Conservation (phyloP, 495 filamentous ascomycete genomes). For the Durotheca rogersii region DNA sequence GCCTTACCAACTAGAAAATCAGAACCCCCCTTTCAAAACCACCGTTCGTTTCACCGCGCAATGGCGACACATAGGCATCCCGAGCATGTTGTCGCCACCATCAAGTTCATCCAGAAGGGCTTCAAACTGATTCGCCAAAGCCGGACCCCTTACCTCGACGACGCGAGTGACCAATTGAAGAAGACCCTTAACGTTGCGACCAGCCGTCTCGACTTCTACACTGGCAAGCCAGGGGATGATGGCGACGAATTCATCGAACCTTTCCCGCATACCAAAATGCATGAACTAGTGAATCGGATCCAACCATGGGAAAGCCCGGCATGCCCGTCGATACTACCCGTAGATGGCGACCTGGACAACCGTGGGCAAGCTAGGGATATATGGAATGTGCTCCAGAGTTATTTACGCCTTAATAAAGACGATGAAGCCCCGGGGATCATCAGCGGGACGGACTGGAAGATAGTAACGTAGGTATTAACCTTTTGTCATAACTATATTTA, state of each 20-base stretch:
- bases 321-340: not conserved
- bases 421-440: not conserved
- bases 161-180: no score
- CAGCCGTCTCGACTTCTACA: slow-evolving; percentile 1
- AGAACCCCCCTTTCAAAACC: no score
- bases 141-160: no score
- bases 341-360: not conserved
- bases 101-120: no score
- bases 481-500: not conserved
- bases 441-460: not conserved
- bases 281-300: not conserved
- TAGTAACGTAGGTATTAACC: not conserved
- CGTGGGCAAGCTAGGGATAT: not conserved
- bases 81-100: no score
- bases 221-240: not conserved
- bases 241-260: not conserved
- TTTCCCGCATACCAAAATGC: not conserved
- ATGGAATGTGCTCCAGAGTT: not conserved
- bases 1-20: no score
- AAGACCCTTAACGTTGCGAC: no score
- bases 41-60: no score
- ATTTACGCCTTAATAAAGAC: not conserved
- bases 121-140: no score
- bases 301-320: not conserved
- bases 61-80: no score